Base-by-base conservation (phyloP, 164 flowering plant genomes). In the Vitis cinerea region DNA sequence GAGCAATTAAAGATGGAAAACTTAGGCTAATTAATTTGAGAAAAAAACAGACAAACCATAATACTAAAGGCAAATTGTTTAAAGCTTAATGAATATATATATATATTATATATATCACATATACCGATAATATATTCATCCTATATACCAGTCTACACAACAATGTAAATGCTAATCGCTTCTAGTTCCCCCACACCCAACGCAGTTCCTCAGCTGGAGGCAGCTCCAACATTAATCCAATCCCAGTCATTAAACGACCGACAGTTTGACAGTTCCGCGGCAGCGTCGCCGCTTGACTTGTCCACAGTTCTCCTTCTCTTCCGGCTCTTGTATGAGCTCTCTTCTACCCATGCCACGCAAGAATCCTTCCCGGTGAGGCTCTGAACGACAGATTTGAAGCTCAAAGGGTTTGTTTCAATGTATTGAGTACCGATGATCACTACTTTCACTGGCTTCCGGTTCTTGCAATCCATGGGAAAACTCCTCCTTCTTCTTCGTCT, bases 361-460 rank as follows among this genome's bases (percentile, higher is more conserved):
- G 88, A 79, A 14, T 85, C 79, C 54, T 82, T 86, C 0, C 96
- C 96, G 49, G 96, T 90, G 6, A 90, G 86, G 60, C 75, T 81
- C 71, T 90, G 93, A 47, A 90, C 96, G 3, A 88, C 88, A 1
- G 89, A 79, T 69, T 86, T 88, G 83, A 90, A 90, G 80, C 72
- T 86, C 60, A 1, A 30, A 2, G 83, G 70, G 59, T 88, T 91
- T 0, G 90, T 83, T 61, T 81, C 66, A 0, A 88, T 82, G 66
- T 78, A 83, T 61, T 71, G 81, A 2, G 91, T 85, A 31, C 72
- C 64, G 51, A 90, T 85, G 3, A 85, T 53, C 59, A 78, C 84
- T 16, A 90, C 82, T 68, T 76, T 83, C 72, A 81, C 66, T 1
- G 79, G 69, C 10, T 73, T 63, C 10, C 29, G 17, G 15, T 57